Evolutionary conservation across 345 rosid species (phyloP).

Genomic region (Eucalyptus erythrocorys): DNA sequence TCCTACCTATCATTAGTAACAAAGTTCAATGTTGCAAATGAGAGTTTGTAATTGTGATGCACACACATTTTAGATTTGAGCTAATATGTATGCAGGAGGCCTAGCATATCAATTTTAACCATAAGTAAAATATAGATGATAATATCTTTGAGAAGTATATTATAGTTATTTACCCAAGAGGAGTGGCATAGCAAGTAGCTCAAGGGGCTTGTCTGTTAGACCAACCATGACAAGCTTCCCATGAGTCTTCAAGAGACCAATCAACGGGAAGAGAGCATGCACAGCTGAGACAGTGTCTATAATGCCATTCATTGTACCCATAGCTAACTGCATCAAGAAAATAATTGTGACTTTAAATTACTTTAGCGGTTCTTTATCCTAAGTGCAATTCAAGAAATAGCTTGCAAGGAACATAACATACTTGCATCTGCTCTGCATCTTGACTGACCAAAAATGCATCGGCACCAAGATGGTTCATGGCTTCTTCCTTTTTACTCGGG

Average conservation of each 20-base stretch:
- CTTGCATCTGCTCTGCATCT: slow-evolving; percentile 5
- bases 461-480: slow-evolving; percentile 19
- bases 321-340: slow-evolving; percentile 4
- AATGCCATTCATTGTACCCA: slow-evolving; percentile 19
- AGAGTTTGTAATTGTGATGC: not conserved
- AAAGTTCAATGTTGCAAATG: too few species aligned
- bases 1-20: slow-evolving; percentile 16
- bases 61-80: not conserved
- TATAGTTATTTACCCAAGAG: slow-evolving; percentile 7
- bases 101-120: not conserved
- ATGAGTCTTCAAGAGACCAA: slow-evolving; percentile 16
- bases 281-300: slow-evolving; percentile 26
- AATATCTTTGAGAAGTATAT: not conserved
- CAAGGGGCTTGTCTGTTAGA: slow-evolving; percentile 14
- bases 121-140: not conserved
- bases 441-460: slow-evolving; percentile 19
- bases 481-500: slow-evolving; percentile 16
- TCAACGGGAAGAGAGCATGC: slow-evolving; percentile 16
- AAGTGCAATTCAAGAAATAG: not conserved
- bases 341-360: not conserved
- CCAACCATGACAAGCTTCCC: slow-evolving; percentile 28
- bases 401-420: not conserved
- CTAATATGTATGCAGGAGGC: not conserved
- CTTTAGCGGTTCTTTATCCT: not conserved
- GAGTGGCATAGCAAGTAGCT: slow-evolving; percentile 19